These are phyloP conservation scores for Tricharina praecox DNA, from an alignment of 495 filamentous ascomycete species.

Conservation along the genomic window DNA sequence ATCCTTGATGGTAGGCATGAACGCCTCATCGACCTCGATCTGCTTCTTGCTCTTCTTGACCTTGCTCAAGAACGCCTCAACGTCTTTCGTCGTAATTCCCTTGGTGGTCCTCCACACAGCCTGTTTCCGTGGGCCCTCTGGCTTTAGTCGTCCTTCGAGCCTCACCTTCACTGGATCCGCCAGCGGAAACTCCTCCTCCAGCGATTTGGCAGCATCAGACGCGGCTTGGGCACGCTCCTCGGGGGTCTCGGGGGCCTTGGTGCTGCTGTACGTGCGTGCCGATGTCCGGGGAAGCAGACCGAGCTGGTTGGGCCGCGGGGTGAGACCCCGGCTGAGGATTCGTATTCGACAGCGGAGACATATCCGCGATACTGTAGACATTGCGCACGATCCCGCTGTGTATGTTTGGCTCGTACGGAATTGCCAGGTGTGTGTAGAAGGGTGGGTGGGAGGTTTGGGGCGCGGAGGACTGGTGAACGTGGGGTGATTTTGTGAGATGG, in stretches of 20 bases:
- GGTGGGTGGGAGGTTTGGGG: no score
- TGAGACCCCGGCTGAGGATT: constrained; percentile 7
- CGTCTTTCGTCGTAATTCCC: background rate
- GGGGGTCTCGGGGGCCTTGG: background rate
- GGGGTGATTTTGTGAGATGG: no score
- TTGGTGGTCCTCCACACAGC: background rate
- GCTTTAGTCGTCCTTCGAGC: no score
- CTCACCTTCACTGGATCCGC: constrained; percentile 3
- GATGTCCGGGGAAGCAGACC: no score
- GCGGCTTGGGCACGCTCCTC: background rate
- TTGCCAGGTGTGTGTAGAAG: no score
- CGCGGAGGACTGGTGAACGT: no score
- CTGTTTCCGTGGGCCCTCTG: no score
- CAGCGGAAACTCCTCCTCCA: background rate
- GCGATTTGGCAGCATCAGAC: background rate
- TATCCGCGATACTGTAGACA: constrained; percentile 12
- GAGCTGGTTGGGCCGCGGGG: background rate
- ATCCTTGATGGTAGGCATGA: background rate
- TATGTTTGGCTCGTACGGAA: no score
- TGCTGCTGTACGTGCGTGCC: no score
- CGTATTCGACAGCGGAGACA: constrained; percentile 14
- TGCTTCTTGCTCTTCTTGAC: background rate
- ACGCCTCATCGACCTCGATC: background rate
- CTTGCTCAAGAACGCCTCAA: background rate
- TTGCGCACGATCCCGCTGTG: no score